A percentile compares a stretch with the other conserved stretches of the same genome.
These are phyloP conservation scores for Leishmania tropica DNA, from an alignment of 208 protist genomes.

Conservation along the genomic window DNA sequence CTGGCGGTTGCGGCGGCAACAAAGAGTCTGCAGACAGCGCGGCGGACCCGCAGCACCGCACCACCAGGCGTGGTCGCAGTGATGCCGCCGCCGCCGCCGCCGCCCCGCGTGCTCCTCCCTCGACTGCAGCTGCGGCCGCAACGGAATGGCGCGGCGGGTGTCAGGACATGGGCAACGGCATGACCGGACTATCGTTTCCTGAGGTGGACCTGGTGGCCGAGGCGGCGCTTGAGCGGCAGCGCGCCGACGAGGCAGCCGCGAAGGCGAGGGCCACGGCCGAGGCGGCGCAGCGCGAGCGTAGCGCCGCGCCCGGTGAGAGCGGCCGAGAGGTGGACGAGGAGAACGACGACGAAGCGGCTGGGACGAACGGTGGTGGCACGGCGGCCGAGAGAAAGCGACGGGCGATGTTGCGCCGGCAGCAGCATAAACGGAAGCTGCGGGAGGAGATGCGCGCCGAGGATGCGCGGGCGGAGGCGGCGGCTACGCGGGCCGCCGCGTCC, in stretches of 20 bases:
- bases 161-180: conserved; percentile 65
- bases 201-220: conserved; percentile 63
- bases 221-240: conserved; percentile 19
- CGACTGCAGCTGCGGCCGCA: neutral
- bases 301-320: neutral
- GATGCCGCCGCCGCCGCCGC: neutral
- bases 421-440: conserved; percentile 15
- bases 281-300: conserved; percentile 5
- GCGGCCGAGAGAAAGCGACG: neutral
- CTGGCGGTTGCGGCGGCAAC: neutral
- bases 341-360: neutral
- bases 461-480: neutral
- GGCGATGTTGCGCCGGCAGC: conserved; percentile 17
- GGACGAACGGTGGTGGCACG: neutral
- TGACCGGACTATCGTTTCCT: conserved; percentile 69
- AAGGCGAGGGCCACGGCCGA: conserved; percentile 9
- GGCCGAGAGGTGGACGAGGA: neutral
- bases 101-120: neutral
- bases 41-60: neutral
- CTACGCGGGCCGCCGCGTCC: neutral
- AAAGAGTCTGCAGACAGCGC: neutral
- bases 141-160: conserved; percentile 39
- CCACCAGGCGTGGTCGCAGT: neutral
- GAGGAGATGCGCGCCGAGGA: conserved; percentile 22
- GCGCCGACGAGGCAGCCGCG: conserved; percentile 13